Percentiles rank a stretch among this genome's conserved stretches.
Evolutionary conservation across 1,284 basidiomycete genomes (phyloP).

Genomic region (Schizopora paradoxa): DNA sequence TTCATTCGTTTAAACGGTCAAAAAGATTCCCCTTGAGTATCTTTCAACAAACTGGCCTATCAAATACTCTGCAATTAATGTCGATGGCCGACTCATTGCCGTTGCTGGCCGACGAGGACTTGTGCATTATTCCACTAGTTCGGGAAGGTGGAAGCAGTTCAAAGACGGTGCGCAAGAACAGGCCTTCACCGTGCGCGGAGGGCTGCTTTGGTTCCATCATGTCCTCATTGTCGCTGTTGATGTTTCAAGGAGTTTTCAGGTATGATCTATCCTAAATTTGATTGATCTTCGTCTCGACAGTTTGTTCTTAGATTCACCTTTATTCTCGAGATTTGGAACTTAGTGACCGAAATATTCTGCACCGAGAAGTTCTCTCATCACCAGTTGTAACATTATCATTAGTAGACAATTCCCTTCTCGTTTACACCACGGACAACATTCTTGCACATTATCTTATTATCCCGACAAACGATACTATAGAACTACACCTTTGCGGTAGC

Average conservation of each 20-base stretch:
- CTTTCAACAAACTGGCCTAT: constrained; percentile 93
- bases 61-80: constrained; percentile 86
- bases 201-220: constrained; percentile 95
- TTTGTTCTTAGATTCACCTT: constrained; percentile 67
- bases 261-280: constrained; percentile 29
- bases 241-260: constrained; percentile 74
- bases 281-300: constrained; percentile 2
- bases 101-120: constrained; percentile 90
- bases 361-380: constrained; percentile 75
- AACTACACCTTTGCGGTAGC: constrained; percentile 87
- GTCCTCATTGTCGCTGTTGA: constrained; percentile 91
- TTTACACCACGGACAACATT: constrained; percentile 96
- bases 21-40: constrained; percentile 83
- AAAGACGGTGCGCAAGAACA: constrained; percentile 83
- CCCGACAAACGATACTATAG: constrained; percentile 79
- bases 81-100: constrained; percentile 88
- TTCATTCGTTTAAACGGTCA: neutral
- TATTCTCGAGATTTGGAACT: constrained; percentile 95
- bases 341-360: constrained; percentile 79
- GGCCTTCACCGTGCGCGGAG: constrained; percentile 85
- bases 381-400: constrained; percentile 83
- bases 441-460: constrained; percentile 91
- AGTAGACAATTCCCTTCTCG: constrained; percentile 94
- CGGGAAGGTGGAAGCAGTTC: constrained; percentile 95
- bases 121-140: constrained; percentile 89